phyloP scores from a whole-genome alignment of 2,329 filamentous ascomycete species.

The Phyllosticta citriasiana region DNA sequence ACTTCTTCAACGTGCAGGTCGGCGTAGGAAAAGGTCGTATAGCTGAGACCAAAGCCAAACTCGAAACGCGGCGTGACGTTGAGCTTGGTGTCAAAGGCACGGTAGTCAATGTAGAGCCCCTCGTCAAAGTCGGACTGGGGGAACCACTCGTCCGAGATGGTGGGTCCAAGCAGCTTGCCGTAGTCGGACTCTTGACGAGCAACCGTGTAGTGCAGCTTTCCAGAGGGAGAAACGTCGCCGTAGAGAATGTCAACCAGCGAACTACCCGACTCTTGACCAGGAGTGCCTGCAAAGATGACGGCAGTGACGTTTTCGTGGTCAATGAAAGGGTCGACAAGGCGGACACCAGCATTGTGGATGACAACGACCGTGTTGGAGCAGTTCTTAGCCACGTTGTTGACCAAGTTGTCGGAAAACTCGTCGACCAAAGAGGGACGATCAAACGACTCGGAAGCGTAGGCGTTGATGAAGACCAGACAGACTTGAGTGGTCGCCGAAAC shows the following conservation, averaged over 20 bases:
- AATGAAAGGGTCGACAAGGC: conserved; percentile 24
- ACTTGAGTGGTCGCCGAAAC: conserved; percentile 33
- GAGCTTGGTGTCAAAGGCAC: conserved; percentile 43
- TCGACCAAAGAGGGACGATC: conserved; percentile 35
- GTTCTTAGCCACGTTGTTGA: conserved; percentile 34
- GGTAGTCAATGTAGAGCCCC: conserved; percentile 37
- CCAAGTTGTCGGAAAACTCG: conserved; percentile 31
- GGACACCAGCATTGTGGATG: conserved; percentile 27
- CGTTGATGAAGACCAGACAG: conserved; percentile 52
- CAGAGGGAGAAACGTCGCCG: conserved; percentile 54
- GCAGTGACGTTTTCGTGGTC: conserved; percentile 22
- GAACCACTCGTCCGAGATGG: conserved; percentile 16
- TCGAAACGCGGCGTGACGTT: conserved; percentile 54
- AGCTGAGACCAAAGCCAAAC: conserved; percentile 59
- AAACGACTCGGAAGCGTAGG: conserved; percentile 35
- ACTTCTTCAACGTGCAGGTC: conserved; percentile 39
- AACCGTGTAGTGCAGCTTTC: conserved; percentile 82
- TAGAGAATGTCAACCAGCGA: conserved; percentile 19
- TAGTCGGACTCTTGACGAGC: conserved; percentile 67
- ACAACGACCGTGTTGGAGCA: conserved; percentile 44
- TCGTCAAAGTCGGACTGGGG: conserved; percentile 33
- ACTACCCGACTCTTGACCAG: conserved; percentile 22
- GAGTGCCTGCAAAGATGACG: conserved; percentile 22
- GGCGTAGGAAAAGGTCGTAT: conserved; percentile 53
- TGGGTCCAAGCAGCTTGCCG: conserved; percentile 37